phyloP scores from a whole-genome alignment of 192 early-diverging fungal genomes.

The Dispira simplex region DNA sequence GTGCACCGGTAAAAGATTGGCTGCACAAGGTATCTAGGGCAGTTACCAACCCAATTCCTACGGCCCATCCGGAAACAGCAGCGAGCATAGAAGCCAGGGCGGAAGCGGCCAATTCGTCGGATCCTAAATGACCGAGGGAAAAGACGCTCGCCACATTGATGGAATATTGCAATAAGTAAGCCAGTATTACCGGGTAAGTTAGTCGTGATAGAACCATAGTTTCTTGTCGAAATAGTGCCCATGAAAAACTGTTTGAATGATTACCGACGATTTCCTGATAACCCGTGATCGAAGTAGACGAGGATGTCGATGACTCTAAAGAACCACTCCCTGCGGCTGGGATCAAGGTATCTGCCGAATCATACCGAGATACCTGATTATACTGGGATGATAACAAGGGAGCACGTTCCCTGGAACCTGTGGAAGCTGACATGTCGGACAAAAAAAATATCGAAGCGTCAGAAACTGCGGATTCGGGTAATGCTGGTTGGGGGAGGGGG shows the following conservation, averaged over 20 bases:
- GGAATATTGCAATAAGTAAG: constrained; percentile 50
- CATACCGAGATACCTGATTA: too few species aligned
- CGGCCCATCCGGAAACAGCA: constrained; percentile 45
- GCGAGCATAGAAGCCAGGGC: constrained; percentile 60
- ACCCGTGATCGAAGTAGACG: too few species aligned
- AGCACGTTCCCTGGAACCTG: too few species aligned
- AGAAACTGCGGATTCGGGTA: too few species aligned
- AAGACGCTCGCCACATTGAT: constrained; percentile 47
- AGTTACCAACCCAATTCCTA: constrained; percentile 48
- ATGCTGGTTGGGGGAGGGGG: too few species aligned
- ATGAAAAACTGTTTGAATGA: neutral
- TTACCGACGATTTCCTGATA: too few species aligned
- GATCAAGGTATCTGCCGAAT: too few species aligned
- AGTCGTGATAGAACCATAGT: neutral
- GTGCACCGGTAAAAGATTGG: constrained; percentile 50
- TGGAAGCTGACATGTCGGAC: too few species aligned
- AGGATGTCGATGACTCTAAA: too few species aligned
- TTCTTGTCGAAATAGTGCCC: neutral
- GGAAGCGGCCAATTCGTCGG: constrained; percentile 46
- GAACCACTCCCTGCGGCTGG: too few species aligned
- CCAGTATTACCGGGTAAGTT: constrained; percentile 31
- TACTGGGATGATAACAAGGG: too few species aligned
- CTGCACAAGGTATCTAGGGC: constrained; percentile 66
- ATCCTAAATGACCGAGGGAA: constrained; percentile 42
- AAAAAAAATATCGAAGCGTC: too few species aligned